phyloP scores from a whole-genome alignment of 2,329 filamentous ascomycete species.

The Dactylellina leptospora region DNA sequence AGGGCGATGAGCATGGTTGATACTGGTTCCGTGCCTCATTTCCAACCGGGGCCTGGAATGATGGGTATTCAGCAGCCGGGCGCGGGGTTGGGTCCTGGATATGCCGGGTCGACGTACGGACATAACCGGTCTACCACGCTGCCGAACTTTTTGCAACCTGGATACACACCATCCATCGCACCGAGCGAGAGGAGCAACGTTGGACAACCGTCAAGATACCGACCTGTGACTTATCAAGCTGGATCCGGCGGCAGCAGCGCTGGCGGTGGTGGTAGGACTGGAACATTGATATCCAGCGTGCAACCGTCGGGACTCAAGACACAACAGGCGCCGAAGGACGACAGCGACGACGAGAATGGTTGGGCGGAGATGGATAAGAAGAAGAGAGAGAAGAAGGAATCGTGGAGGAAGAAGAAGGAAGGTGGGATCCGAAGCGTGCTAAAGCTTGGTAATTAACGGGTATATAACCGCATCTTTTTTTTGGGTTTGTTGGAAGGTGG shows the following conservation, averaged over 20 bases:
- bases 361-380: constrained; percentile 77
- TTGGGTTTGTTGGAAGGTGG: constrained; percentile 17
- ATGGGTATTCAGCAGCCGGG: constrained; percentile 38
- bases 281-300: constrained; percentile 62
- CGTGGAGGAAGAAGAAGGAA: constrained; percentile 71
- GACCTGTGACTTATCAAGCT: constrained; percentile 76
- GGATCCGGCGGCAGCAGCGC: constrained; percentile 60
- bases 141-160: constrained; percentile 58
- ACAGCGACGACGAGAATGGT: constrained; percentile 72
- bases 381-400: constrained; percentile 72
- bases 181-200: constrained; percentile 95
- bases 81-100: constrained; percentile 59
- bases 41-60: constrained; percentile 58
- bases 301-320: constrained; percentile 57
- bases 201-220: constrained; percentile 86
- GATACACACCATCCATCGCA: constrained; percentile 89
- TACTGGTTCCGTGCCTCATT: constrained; percentile 69
- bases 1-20: constrained; percentile 87
- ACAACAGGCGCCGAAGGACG: constrained; percentile 62
- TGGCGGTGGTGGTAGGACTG: constrained; percentile 60
- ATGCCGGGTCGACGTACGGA: constrained; percentile 64
- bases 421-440: constrained; percentile 53
- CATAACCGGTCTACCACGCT: constrained; percentile 55
- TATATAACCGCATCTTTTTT: background rate
- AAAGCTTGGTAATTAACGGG: constrained; percentile 43